A percentile compares a stretch with the other conserved stretches of the same genome.
These are phyloP conservation scores for Ephemerocybe angulata DNA, from an alignment of 768 basidiomycete genomes.

Conservation along the genomic window DNA sequence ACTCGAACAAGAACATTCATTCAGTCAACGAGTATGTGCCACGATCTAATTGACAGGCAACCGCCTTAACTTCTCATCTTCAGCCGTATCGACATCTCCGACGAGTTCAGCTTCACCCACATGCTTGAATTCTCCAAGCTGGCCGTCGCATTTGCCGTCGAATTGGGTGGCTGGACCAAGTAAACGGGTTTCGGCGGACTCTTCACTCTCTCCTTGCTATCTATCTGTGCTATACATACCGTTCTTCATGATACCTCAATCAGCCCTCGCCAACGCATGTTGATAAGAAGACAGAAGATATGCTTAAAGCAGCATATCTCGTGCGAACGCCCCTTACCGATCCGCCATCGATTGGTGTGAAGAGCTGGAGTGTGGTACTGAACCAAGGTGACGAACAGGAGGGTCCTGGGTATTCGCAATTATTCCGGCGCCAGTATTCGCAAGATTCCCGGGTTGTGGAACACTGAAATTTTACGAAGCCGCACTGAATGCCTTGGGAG, in stretches of 20 bases:
- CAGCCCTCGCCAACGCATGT: background rate
- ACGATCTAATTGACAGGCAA: conserved; percentile 7
- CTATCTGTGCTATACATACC: conserved; percentile 4
- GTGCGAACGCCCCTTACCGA: conserved; percentile 4
- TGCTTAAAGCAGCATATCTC: conserved; percentile 6
- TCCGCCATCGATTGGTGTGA: conserved; percentile 9
- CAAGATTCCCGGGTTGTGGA: conserved; percentile 4
- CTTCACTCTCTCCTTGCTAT: background rate
- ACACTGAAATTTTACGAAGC: conserved; percentile 3
- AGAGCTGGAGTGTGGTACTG: background rate
- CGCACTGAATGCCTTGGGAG: conserved; percentile 5
- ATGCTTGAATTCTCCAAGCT: conserved; percentile 89
- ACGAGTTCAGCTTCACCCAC: conserved; percentile 87
- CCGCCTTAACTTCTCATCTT: conserved; percentile 12
- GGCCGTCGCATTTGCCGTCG: conserved; percentile 74
- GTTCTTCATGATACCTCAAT: conserved; percentile 7
- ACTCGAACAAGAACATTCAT: conserved; percentile 84
- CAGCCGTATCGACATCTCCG: conserved; percentile 80
- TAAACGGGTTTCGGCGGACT: conserved; percentile 18
- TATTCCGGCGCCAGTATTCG: conserved; percentile 2
- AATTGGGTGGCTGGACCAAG: conserved; percentile 54
- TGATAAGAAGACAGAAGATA: conserved; percentile 7
- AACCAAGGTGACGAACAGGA: conserved; percentile 7
- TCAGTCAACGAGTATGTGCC: conserved; percentile 69
- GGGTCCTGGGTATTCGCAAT: conserved; percentile 8